Evolutionary conservation across 2,329 filamentous ascomycete genomes (phyloP).

Genomic region (Cytospora schulzeri): DNA sequence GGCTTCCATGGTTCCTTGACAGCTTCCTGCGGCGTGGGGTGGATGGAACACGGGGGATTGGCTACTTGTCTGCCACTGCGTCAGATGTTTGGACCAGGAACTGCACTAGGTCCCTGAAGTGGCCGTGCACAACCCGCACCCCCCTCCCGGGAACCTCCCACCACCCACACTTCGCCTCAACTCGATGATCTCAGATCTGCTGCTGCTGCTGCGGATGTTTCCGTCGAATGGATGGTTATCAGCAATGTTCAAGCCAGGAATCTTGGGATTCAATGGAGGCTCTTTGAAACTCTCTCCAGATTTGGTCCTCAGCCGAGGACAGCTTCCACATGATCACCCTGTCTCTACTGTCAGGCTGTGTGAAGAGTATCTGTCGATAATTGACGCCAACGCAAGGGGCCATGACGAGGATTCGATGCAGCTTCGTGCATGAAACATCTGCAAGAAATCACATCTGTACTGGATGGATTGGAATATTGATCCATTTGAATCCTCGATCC

Average conservation of each 20-base stretch:
- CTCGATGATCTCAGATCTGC: neutral
- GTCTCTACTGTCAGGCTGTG: neutral
- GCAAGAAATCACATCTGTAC: neutral
- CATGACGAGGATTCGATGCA: neutral
- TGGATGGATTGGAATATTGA: conserved; percentile 15
- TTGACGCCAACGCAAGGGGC: neutral
- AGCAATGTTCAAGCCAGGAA: neutral
- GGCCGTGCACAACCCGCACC: neutral
- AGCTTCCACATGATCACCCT: neutral
- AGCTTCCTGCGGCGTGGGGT: neutral
- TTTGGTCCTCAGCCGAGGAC: neutral
- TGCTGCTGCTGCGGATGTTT: neutral
- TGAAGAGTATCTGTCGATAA: neutral
- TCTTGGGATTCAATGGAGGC: neutral
- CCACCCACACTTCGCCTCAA: neutral
- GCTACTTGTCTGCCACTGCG: neutral
- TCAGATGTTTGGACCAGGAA: neutral
- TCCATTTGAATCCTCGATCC: conserved; percentile 2
- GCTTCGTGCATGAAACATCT: conserved; percentile 12
- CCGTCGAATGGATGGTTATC: neutral
- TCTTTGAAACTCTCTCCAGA: neutral
- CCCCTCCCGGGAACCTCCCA: neutral
- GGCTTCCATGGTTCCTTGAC: neutral
- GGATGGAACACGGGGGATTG: neutral
- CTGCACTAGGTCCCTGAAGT: too few species aligned